Evolutionary conservation across 208 protist species (phyloP), one percentile per base, ranked within the genome.

Genomic region (Leishmania mexicana): DNA sequence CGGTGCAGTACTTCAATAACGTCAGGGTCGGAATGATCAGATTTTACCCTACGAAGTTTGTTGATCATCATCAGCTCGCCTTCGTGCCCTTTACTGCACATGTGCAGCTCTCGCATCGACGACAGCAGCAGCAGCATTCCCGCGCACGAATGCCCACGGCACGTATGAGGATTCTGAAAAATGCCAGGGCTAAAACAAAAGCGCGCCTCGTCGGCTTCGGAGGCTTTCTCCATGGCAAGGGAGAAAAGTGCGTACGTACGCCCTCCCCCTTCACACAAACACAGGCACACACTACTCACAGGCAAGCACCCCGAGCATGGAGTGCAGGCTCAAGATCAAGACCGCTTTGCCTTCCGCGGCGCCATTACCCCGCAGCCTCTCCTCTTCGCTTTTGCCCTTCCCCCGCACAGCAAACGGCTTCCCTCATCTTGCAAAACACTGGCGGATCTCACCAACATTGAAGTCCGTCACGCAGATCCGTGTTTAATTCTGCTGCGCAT

Each of bases 11-110:
- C 79, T 82, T 82, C 79, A 2, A 72, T 85, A 81, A 60, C 81
- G 81, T 85, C 77, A 80, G 19, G 77, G 81, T 85, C 81, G 76
- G 81, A 54, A 40, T 75, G 57, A 60, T 88, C 87, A 88, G 87
- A 88, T 90, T 90, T 90, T 90, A 88, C 87, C 87, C 87, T 88
- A 90, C 87, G 80, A 90, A 87, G 81, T 87, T 80, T 65, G 45
- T 71, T 64, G n/a, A 75, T 70, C 57, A 74, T 79, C 60, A 65
- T 45, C 13, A 40, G 51, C 35, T 54, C 77, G 60, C 76, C 49
- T 53, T 7, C 31, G 28, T 10, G 21, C 31, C 8, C 47, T 40
- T 53, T 38, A 24, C 47, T 38, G 47, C 65, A 4, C 65, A 0
- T 21, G 11, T 13, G 31, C 38, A 45, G 31, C 35, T 6, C 31